Base-by-base conservation (phyloP, 78 protist genomes). In the Guillardia theta region DNA sequence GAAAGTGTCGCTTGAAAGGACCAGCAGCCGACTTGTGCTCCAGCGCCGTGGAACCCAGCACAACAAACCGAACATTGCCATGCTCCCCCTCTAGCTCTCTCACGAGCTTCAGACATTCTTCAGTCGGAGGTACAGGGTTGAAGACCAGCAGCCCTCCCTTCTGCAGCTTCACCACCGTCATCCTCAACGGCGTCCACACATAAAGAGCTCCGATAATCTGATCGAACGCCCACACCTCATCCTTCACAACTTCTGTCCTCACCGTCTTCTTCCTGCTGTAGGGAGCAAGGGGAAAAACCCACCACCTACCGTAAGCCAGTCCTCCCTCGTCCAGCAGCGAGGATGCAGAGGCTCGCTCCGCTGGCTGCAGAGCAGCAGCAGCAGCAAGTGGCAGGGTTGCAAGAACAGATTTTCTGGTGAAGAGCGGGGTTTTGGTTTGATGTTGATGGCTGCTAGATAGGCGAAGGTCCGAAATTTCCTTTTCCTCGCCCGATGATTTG, bases 21-120 rank as follows among this genome's bases (percentile, higher is more conserved):
- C 90, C 90, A 10, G 90, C 90, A 30, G 90, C 8, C 53, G 24
- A 27, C 90, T 78, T 78, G 48, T 78, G 90, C 50, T 78, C 90
- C 37, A 78, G 39, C 53, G 90, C 90, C 37, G 90, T 8, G 45
- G 90, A 78, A 30, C 41, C 45, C 33, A 78, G 90, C 50, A 78
- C 44, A 5, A 78, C 24, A 50, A 24, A 8, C 24, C 48, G 0
- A n/a, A 78, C 43, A n/a, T 37, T n/a, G 45, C 90, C 90, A 50
- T 78, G 48, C 43, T 43, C 50, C 18, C 12, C 3, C 90, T 78
- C 90, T 30, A 78, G 90, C 2, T 43, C 50, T 5, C 90, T 3
- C 24, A 78, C 90, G 41, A 78, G 45, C 1, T 12, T n/a, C 33
- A 78, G 30, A 30, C 90, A 78, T 48, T 78, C 90, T 4, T 12